Base-by-base conservation (phyloP, 352 stramenopile genomes). In the Pythium folliculosum region DNA sequence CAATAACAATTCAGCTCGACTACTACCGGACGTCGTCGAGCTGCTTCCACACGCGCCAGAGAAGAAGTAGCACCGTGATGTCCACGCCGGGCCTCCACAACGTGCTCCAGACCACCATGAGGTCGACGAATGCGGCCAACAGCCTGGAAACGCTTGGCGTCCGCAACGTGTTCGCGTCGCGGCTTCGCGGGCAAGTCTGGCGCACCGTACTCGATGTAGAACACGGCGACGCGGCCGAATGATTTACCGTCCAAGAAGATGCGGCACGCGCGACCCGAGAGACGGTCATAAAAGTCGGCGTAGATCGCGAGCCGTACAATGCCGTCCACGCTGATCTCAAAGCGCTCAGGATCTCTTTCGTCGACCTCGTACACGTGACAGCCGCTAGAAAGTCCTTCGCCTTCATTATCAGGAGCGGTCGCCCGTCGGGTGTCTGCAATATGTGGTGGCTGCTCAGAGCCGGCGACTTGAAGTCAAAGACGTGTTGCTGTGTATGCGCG, bases 51-150 rank as follows among this genome's bases (percentile, higher is more conserved):
- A 49, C 45, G 27, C n/a, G 58, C 45, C 58, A 57, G 5, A 64
- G 19, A 2, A 49, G 21, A 10, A 64, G 35, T 2, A 64, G 27
- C 30, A 64, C 27, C 30, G 58, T 56, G 27, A 55, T 1, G 30
- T 56, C 47, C 12, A 64, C 58, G n/a, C 58, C 58, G n/a, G 58
- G 58, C 14, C 30, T 63, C 57, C 13, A 63, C 27, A 8, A 54
- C 8, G 35, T 40, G 12, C 35, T 40, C 35, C 12, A 12, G n/a
- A 12, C 12, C n/a, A 12, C 35, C 35, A 12, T 40, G 35, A 40
- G 22, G 59, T 17, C 49, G 27, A 5, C 38, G 49, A 37, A 65
- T 38, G 48, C 59, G 59, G n/a, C 59, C 59, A 40, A 65, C 22
- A 0, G 59, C 32, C 9, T 57, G 32, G 32, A 40, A 59, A 4